These are phyloP conservation scores for Sordariomycetes sp. DNA, from an alignment of 2,329 filamentous ascomycete species.

Conservation along the genomic window DNA sequence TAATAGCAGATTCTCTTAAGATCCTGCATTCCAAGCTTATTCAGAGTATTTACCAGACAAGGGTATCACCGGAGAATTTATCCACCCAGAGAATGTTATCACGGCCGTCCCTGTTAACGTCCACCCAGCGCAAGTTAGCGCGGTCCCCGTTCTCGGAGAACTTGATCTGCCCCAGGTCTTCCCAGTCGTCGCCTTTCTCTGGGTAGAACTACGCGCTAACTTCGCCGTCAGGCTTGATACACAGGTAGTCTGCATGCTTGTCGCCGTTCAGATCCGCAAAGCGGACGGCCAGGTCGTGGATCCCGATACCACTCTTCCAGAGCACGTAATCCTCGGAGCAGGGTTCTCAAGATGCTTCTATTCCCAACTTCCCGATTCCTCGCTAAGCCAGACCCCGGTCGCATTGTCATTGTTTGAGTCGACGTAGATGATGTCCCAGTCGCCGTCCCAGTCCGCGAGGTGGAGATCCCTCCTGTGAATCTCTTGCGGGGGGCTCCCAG, in stretches of 20 bases:
- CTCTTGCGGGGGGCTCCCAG: not conserved
- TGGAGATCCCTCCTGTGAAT: not conserved
- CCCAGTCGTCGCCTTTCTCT: not conserved
- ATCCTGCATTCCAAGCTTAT: too few species aligned
- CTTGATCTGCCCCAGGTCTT: conserved; percentile 16
- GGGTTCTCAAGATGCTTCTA: not conserved
- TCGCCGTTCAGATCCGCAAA: conserved; percentile 20
- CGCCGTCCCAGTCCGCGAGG: conserved; percentile 4
- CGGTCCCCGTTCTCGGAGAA: conserved; percentile 16
- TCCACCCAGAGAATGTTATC: conserved; percentile 22
- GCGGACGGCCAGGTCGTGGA: conserved; percentile 14
- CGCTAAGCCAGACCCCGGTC: conserved; percentile 1
- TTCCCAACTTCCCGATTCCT: not conserved
- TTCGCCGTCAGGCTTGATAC: conserved; percentile 15
- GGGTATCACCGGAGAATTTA: conserved; percentile 9
- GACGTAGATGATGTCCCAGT: conserved; percentile 1
- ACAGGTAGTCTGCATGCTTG: conserved; percentile 17
- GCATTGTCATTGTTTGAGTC: not conserved
- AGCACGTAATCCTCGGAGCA: not conserved
- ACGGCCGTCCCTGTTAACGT: conserved; percentile 22
- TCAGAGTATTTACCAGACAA: conserved; percentile 4
- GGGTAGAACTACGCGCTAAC: conserved; percentile 13
- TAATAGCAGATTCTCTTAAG: too few species aligned
- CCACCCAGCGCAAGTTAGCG: conserved; percentile 22
- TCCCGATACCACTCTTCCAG: conserved; percentile 11